phyloP scores from a whole-genome alignment of 2,329 filamentous ascomycete genomes.

The Sporothrix euskadiensis region DNA sequence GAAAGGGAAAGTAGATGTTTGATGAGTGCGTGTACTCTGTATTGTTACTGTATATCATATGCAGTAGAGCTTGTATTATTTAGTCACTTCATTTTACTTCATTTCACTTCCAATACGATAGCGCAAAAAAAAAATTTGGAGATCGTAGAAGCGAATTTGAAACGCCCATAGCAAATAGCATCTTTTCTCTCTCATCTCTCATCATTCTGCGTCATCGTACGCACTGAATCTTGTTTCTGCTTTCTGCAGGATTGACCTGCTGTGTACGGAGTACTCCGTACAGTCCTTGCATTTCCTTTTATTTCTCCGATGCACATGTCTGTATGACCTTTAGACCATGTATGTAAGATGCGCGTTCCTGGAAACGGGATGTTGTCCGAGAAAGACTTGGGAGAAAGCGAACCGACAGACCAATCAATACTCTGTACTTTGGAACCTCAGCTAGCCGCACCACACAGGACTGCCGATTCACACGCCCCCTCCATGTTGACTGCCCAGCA shows the following conservation, averaged over 20 bases:
- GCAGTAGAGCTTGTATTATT: not conserved
- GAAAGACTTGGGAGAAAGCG: not conserved
- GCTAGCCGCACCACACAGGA: slow-evolving; percentile 2
- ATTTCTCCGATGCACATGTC: slow-evolving; percentile 1
- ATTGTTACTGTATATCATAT: not conserved
- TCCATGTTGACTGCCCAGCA: not conserved
- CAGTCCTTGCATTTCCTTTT: not conserved
- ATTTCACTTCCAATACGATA: not conserved
- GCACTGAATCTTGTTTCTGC: not conserved
- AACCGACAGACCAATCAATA: not conserved
- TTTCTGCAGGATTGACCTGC: too few species aligned
- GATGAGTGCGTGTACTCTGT: not conserved
- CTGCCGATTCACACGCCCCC: not conserved
- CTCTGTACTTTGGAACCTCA: not conserved
- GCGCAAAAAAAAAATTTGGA: not conserved
- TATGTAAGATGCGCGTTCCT: not conserved
- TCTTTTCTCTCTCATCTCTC: not conserved
- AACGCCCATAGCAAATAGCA: not conserved
- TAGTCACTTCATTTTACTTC: not conserved
- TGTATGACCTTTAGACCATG: not conserved
- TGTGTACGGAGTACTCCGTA: too few species aligned
- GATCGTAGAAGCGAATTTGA: not conserved
- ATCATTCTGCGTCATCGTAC: not conserved
- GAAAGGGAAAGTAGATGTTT: not conserved
- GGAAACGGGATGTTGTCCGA: not conserved